Conservation (phyloP, 164 flowering plant species). For the Amborella trichopoda region DNA sequence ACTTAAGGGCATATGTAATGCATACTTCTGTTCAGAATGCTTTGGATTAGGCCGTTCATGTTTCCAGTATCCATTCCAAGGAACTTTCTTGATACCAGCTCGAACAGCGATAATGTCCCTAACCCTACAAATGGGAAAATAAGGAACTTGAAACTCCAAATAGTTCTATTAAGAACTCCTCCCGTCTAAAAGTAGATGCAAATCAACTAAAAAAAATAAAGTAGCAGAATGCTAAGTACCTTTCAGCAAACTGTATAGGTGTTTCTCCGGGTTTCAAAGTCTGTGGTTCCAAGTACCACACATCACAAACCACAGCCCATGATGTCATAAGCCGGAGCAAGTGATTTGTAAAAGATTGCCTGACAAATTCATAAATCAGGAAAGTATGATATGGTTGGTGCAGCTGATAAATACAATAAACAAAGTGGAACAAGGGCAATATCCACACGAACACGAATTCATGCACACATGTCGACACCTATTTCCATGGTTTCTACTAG, state of each 20-base stretch:
- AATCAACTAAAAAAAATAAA: neutral
- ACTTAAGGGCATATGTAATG: neutral
- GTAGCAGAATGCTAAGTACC: conserved; percentile 22
- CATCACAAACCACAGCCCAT: conserved; percentile 99
- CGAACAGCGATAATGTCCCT: conserved; percentile 80
- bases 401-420: neutral
- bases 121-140: conserved; percentile 42
- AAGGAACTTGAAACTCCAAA: neutral
- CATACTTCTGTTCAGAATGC: conserved; percentile 71
- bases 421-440: neutral
- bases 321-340: conserved; percentile 96
- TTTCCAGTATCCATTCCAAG: conserved; percentile 98
- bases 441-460: neutral
- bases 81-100: conserved; percentile 91
- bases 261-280: conserved; percentile 79
- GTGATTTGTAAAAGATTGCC: conserved; percentile 93
- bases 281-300: conserved; percentile 98
- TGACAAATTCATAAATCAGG: conserved; percentile 17
- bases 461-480: neutral
- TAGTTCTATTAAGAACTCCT: too few species aligned
- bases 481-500: neutral
- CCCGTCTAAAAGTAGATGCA: too few species aligned
- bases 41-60: conserved; percentile 94
- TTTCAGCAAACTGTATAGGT: conserved; percentile 88
- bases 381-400: neutral